Conservation (phyloP, 2,329 filamentous ascomycete genomes). For the Fusarium temperatum region DNA sequence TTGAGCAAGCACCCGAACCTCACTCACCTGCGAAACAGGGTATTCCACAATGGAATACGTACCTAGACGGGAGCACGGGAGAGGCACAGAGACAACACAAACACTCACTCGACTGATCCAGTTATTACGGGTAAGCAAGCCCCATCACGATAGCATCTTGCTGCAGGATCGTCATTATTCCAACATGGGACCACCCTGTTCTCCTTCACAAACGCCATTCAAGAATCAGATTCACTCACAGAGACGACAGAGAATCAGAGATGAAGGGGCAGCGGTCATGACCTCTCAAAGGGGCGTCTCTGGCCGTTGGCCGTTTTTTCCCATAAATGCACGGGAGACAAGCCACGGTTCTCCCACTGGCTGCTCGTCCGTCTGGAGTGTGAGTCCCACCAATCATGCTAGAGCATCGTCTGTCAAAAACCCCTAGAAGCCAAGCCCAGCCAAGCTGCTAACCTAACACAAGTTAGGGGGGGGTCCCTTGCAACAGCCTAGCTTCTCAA, state of each 20-base stretch:
- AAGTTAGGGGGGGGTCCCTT: not conserved
- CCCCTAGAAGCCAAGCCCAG: conserved; percentile 6
- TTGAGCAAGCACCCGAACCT: conserved; percentile 12
- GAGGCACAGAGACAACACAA: not conserved
- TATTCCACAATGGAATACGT: not conserved
- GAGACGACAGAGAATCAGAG: conserved; percentile 6
- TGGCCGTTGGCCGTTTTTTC: conserved; percentile 22
- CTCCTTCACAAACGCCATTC: not conserved
- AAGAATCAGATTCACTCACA: not conserved
- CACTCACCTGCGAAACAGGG: conserved; percentile 24
- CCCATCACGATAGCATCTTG: conserved; percentile 5
- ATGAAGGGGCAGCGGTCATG: conserved; percentile 31
- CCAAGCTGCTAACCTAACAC: not conserved
- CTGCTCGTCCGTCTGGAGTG: conserved; percentile 4
- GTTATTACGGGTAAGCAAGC: conserved; percentile 18
- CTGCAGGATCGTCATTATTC: conserved; percentile 14
- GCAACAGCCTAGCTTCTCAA: conserved; percentile 7
- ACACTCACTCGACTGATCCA: not conserved
- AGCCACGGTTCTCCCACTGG: conserved; percentile 21
- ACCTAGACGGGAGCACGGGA: not conserved
- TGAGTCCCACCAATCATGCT: conserved; percentile 26
- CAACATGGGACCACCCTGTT: conserved; percentile 18
- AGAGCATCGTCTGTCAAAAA: not conserved
- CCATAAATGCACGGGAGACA: conserved; percentile 24
- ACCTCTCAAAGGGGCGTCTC: conserved; percentile 21